Evolutionary conservation across 2,329 filamentous ascomycete species (phyloP).

Genomic region (Pestalotiopsis sp.): DNA sequence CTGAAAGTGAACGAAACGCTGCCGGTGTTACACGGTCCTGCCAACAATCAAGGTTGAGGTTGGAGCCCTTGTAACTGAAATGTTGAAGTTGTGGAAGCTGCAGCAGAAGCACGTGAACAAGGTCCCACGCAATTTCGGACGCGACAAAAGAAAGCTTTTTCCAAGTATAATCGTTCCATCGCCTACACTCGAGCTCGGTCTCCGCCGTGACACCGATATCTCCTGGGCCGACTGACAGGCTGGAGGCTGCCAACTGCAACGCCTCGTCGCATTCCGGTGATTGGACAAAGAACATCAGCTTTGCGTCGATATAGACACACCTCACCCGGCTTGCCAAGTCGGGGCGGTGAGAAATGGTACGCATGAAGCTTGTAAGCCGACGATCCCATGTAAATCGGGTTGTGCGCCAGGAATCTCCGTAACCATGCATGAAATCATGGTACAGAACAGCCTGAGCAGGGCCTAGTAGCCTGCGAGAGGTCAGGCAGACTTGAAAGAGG

Average conservation of each 20-base stretch:
- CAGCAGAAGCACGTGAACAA: not conserved
- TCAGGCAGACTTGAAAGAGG: not conserved
- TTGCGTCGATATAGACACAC: not conserved
- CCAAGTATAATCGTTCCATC: not conserved
- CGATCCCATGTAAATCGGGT: not conserved
- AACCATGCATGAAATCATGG: not conserved
- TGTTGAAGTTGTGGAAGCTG: not conserved
- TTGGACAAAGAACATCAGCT: not conserved
- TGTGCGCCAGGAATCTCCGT: not conserved
- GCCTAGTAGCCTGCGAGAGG: not conserved
- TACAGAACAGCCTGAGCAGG: not conserved
- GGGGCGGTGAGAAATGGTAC: not conserved
- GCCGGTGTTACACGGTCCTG: not conserved
- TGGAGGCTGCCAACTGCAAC: not conserved
- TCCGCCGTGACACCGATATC: not conserved
- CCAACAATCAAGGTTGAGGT: not conserved
- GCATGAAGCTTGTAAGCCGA: not conserved
- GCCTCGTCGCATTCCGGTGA: not conserved
- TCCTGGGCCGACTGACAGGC: not conserved
- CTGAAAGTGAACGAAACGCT: not conserved
- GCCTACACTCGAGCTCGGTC: not conserved
- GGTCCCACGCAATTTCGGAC: not conserved
- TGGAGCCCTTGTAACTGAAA: not conserved
- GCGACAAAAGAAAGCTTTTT: not conserved
- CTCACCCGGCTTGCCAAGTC: not conserved